phyloP scores from a whole-genome alignment of 2,329 filamentous ascomycete genomes.

The Hypoxylon sp. region DNA sequence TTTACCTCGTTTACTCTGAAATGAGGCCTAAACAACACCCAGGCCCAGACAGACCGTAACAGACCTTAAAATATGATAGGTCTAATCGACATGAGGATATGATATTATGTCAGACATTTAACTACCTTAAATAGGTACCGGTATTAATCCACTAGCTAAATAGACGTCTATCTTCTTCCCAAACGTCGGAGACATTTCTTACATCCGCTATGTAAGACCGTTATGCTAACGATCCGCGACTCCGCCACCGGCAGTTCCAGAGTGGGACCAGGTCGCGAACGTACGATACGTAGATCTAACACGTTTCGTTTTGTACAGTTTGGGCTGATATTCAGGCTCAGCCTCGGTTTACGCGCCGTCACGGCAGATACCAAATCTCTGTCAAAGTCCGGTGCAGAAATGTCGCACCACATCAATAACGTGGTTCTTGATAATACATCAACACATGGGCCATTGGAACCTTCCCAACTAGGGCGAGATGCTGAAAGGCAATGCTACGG shows the following conservation, averaged over 20 bases:
- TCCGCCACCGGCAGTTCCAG: slow-evolving; percentile 7
- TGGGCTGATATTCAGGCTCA: background rate
- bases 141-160: background rate
- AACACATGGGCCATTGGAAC: slow-evolving; percentile 12
- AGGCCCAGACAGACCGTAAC: background rate
- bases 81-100: background rate
- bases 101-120: background rate
- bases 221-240: slow-evolving; percentile 6
- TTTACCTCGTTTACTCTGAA: background rate
- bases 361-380: background rate
- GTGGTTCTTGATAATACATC: slow-evolving; percentile 7
- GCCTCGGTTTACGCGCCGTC: background rate
- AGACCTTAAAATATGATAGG: background rate
- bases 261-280: background rate
- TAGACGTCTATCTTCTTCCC: background rate
- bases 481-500: slow-evolving; percentile 11
- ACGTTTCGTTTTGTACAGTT: background rate
- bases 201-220: background rate
- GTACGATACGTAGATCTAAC: slow-evolving; percentile 1
- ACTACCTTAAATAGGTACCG: background rate
- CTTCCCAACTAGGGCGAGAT: slow-evolving; percentile 2
- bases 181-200: background rate
- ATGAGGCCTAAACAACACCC: background rate
- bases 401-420: slow-evolving; percentile 2
- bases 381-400: slow-evolving; percentile 3